These are phyloP conservation scores for Candida sonorensis DNA, from an alignment of 805 yeast genomes.

Conservation along the genomic window DNA sequence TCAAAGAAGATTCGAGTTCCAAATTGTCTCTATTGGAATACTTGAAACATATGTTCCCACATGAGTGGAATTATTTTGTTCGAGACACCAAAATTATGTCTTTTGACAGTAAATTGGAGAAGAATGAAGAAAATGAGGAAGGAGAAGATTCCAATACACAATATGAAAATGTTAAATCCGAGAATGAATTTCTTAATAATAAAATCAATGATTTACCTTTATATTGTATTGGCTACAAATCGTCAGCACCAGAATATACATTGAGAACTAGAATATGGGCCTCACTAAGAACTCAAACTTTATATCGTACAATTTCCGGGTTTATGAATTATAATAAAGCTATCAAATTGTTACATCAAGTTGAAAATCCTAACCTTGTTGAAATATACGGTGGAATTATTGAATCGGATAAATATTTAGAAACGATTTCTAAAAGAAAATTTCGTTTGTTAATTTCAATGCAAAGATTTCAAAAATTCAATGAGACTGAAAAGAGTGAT, in stretches of 20 bases:
- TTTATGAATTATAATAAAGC: conserved; percentile 76
- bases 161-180: conserved; percentile 27
- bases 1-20: conserved; percentile 38
- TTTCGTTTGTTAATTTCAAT: conserved; percentile 77
- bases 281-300: conserved; percentile 73
- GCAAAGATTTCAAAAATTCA: conserved; percentile 73
- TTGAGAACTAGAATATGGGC: conserved; percentile 84
- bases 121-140: conserved; percentile 33
- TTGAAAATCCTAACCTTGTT: conserved; percentile 55
- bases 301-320: conserved; percentile 78
- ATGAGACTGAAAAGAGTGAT: conserved; percentile 58
- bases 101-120: too few species aligned
- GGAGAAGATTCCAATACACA: conserved; percentile 5
- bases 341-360: conserved; percentile 55
- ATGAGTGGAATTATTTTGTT: conserved; percentile 80
- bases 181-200: conserved; percentile 29
- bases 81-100: conserved; percentile 65
- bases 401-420: conserved; percentile 56
- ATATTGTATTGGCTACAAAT: conserved; percentile 66
- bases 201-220: conserved; percentile 60
- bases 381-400: conserved; percentile 32
- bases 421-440: conserved; percentile 70
- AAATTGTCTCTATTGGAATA: conserved; percentile 67
- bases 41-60: conserved; percentile 60
- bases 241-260: conserved; percentile 54